Base-by-base conservation (phyloP, 441 rosid genomes). In the Geranium incanum region DNA sequence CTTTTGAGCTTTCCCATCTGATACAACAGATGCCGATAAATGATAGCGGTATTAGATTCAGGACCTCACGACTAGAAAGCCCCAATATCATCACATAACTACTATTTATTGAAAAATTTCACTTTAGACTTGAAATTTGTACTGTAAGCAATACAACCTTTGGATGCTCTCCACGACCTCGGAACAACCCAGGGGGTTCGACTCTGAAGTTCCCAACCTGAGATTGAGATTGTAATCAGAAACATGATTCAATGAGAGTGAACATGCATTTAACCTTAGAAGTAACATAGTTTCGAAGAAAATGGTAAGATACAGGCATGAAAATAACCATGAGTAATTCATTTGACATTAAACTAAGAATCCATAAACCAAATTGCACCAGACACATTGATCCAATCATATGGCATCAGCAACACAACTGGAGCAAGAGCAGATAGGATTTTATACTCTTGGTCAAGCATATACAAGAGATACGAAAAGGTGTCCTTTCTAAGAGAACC, bases 161-260 rank as follows among this genome's bases (percentile, higher is more conserved):
- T 45, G 99, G 99, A 83, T 96, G 99, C 78, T 96, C 99, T 76
- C 99, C 99, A 15, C 99, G 92, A 73, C 99, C 99, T 79, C 98
- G 85, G 79, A 96, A 96, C 80, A 96, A 84, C 23, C 96, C 99
- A 71, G 99, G 98, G 7, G 99, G 97, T 72, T 96, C 99, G 80
- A 91, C 99, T 86, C 99, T 88, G 86, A 96, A 96, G 85, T 96
- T 96, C 57, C 99, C 99, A 73, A 96, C 97, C 99, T 96, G 86
- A 68, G 71, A 75, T 57, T 9, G 72, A 68, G 71, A 75, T 57
- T 9, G 72, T 43, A 52, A 74, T 60, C 72, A 43, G 67, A 77
- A 78, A 77, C 62, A 3, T 55, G 7, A 15, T 55, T 55, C 15
- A 55, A 15, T n/a, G 15, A 55, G 62, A 55, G 62, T n/a, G 62